phyloP scores from a whole-genome alignment of 164 flowering plant genomes.

The Annona squamosa region DNA sequence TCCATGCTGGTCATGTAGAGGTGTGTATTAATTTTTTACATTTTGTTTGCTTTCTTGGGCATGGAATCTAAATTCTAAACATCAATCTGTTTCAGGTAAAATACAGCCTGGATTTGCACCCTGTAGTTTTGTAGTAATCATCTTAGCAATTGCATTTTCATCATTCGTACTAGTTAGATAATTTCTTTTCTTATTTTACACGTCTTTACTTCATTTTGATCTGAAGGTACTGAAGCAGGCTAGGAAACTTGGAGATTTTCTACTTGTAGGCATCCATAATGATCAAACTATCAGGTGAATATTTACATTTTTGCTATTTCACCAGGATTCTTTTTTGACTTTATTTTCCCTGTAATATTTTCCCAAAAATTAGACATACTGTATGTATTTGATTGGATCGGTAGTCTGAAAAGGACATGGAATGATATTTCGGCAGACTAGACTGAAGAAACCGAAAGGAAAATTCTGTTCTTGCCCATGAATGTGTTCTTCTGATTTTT shows the following conservation, averaged over 20 bases:
- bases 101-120: no score
- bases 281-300: conserved; percentile 62
- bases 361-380: background rate
- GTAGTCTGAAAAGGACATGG: background rate
- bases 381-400: background rate
- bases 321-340: background rate
- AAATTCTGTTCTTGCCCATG: background rate
- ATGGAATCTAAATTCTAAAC: no score
- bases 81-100: no score
- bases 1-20: conserved; percentile 93
- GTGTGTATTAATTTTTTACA: conserved; percentile 20
- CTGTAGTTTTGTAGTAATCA: no score
- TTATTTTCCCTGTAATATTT: background rate
- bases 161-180: background rate
- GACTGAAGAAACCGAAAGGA: background rate
- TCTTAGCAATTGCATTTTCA: background rate
- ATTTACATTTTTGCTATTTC: background rate
- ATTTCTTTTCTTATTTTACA: background rate
- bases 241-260: conserved; percentile 72
- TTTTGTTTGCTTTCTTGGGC: background rate
- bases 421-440: background rate
- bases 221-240: conserved; percentile 58
- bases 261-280: conserved; percentile 62
- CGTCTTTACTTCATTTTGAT: background rate
- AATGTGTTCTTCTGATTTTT: background rate